These are phyloP conservation scores for Botryotinia narcissicola DNA, from an alignment of 2,329 filamentous ascomycete species.

Conservation along the genomic window DNA sequence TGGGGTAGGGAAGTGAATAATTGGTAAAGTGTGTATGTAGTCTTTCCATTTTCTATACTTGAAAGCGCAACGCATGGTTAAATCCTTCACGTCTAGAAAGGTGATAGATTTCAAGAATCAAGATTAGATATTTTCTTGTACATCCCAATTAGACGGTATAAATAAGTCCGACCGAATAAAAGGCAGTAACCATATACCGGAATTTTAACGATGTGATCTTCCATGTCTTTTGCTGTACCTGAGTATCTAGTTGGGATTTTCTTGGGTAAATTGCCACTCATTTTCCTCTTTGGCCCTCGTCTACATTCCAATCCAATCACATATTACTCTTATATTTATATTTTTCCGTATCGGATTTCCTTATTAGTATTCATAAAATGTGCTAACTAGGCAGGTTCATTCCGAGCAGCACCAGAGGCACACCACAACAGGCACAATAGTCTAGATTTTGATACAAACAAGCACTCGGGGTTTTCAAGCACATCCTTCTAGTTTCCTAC, in stretches of 20 bases:
- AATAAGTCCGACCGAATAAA: not conserved
- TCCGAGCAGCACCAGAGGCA: slow-evolving; percentile 1
- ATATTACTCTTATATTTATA: not conserved
- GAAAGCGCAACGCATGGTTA: not conserved
- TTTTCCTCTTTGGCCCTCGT: not conserved
- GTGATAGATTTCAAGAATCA: not conserved
- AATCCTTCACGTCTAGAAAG: not conserved
- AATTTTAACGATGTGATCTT: slow-evolving; percentile 9
- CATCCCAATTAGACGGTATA: not conserved
- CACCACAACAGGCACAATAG: not conserved
- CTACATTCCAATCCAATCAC: not conserved
- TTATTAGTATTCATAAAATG: not conserved
- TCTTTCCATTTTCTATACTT: not conserved
- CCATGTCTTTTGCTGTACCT: not conserved
- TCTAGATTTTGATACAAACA: slow-evolving; percentile 3
- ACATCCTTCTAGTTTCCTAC: not conserved
- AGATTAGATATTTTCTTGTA: not conserved
- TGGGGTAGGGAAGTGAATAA: not conserved
- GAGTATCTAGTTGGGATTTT: not conserved
- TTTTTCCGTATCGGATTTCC: not conserved
- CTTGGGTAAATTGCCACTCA: not conserved
- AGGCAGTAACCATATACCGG: not conserved
- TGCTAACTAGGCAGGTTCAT: not conserved
- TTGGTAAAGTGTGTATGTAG: not conserved
- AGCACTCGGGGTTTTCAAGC: not conserved